These are phyloP conservation scores for Elsinoe arachidis DNA, from an alignment of 2,329 filamentous ascomycete genomes.

Conservation along the genomic window DNA sequence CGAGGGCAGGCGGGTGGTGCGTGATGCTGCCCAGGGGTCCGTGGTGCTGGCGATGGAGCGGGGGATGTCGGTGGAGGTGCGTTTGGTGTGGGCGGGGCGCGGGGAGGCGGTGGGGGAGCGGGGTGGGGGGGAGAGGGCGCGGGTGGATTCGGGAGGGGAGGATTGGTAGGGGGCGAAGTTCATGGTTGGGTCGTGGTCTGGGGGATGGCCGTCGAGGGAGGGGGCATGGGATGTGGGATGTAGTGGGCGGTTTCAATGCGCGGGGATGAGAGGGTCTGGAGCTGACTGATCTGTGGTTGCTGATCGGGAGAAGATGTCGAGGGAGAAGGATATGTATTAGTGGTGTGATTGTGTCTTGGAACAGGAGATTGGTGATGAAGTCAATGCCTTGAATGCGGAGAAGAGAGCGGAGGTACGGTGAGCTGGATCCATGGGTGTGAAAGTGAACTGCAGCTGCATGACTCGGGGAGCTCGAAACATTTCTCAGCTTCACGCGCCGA, in stretches of 20 bases:
- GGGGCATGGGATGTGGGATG: neutral
- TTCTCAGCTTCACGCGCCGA: slow-evolving; percentile 6
- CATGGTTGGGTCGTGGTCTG: slow-evolving; percentile 46
- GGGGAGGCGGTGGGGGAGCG: slow-evolving; percentile 48
- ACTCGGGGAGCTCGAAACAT: slow-evolving; percentile 11
- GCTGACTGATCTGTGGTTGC: no score
- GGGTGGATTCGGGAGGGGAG: slow-evolving; percentile 73
- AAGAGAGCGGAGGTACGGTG: neutral
- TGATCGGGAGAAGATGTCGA: no score
- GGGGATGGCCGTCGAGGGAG: neutral
- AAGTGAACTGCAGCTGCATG: neutral
- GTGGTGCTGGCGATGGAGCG: slow-evolving; percentile 25
- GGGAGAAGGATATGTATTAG: no score
- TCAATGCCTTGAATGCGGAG: slow-evolving; percentile 1
- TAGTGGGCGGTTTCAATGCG: no score
- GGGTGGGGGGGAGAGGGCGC: slow-evolving; percentile 65
- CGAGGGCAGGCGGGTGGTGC: slow-evolving; percentile 32
- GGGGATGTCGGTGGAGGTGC: slow-evolving; percentile 16
- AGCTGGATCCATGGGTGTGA: neutral
- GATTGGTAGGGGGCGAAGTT: slow-evolving; percentile 98
- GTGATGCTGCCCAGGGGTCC: slow-evolving; percentile 33
- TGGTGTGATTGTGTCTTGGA: neutral
- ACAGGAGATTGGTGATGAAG: neutral
- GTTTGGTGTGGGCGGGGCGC: slow-evolving; percentile 25
- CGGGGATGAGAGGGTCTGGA: no score